Base-by-base conservation (phyloP, 2,329 filamentous ascomycete species). In the Aspergillus brunneoviolaceus region DNA sequence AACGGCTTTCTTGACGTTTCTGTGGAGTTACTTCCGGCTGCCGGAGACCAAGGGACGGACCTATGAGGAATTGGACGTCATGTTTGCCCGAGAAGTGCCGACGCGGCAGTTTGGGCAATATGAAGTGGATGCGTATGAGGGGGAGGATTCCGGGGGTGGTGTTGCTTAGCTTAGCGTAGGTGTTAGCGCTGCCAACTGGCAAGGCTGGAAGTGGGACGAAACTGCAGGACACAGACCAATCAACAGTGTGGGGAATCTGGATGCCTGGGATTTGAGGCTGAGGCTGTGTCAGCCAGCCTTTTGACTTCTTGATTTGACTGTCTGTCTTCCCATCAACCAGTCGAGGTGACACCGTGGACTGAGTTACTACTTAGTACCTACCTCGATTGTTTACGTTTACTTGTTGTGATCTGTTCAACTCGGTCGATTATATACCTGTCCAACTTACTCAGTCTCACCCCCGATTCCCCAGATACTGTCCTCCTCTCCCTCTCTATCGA, bases 51-150 rank as follows among this genome's bases (percentile, higher is more conserved):
- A 74, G 63, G 76, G 73, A 7, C 65, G 77, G 16, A 77, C 74
- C 3, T 78, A 74, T 59, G 73, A 71, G 35, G 79, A 81, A 66
- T 60, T 81, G 19, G 78, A 80, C 62, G 67, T 79, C 4, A 55
- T 81, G 50, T 81, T 81, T 63, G 70, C 75, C 58, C 68, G 71
- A 50, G 71, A 68, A 21, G 65, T 77, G 1, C 64, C 70, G 19
- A 75, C 77, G 10, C 65, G 74, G 19, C 72, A 77, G 50, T 79
- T 75, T 33, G 31, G 33, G 45, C 51, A 16, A 23, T 39, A 25
- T 31, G 19, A 27, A 23, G 55, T 57, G 10, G 55, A 57, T 57
- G 21, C 39, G 14, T 42, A 42, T n/a, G 14, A 42, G 14, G 39
- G 16, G 6, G 39, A 19, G 7, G 27, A 27, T 2, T 27, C 27